These are phyloP conservation scores for Aspergillus sclerotiicarbonarius DNA, from an alignment of 495 filamentous ascomycete species.

Conservation along the genomic window DNA sequence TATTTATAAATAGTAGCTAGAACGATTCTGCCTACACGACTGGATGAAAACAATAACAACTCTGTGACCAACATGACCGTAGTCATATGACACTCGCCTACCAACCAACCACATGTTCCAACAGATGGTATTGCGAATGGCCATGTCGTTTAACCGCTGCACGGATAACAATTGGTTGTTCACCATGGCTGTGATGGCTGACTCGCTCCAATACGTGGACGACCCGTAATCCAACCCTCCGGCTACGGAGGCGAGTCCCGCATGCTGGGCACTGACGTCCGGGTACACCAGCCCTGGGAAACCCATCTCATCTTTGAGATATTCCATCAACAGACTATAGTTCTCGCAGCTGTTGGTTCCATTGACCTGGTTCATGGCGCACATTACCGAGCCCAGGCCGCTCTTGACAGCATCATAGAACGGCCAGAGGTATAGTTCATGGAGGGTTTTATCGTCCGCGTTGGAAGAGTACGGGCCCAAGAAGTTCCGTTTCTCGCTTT, in stretches of 20 bases:
- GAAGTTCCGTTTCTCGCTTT: too few relatives aligned
- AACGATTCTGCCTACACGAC: too few relatives aligned
- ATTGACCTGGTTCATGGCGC: constrained; percentile 62
- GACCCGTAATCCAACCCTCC: constrained; percentile 20
- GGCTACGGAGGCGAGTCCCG: constrained; percentile 26
- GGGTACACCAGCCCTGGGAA: constrained; percentile 49
- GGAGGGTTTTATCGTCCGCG: not conserved
- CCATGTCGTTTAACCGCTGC: constrained; percentile 56
- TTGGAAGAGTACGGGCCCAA: not conserved
- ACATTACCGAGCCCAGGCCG: constrained; percentile 41
- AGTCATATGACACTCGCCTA: too few relatives aligned
- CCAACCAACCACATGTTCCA: too few relatives aligned
- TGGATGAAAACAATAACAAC: too few relatives aligned
- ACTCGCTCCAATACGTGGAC: constrained; percentile 16
- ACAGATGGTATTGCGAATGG: constrained; percentile 46
- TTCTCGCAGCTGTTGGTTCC: constrained; percentile 64
- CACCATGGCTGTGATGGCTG: constrained; percentile 27
- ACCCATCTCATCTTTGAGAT: constrained; percentile 58
- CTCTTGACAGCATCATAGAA: not conserved
- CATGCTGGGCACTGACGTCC: constrained; percentile 55
- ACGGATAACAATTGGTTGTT: constrained; percentile 41
- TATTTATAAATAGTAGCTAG: too few relatives aligned
- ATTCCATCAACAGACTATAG: constrained; percentile 43
- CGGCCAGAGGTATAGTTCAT: not conserved
- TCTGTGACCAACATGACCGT: too few relatives aligned